Percentiles rank a stretch among this genome's conserved stretches.
Evolutionary conservation across 2,329 filamentous ascomycete species (phyloP).

Genomic region (Ceratocystis colombiana): DNA sequence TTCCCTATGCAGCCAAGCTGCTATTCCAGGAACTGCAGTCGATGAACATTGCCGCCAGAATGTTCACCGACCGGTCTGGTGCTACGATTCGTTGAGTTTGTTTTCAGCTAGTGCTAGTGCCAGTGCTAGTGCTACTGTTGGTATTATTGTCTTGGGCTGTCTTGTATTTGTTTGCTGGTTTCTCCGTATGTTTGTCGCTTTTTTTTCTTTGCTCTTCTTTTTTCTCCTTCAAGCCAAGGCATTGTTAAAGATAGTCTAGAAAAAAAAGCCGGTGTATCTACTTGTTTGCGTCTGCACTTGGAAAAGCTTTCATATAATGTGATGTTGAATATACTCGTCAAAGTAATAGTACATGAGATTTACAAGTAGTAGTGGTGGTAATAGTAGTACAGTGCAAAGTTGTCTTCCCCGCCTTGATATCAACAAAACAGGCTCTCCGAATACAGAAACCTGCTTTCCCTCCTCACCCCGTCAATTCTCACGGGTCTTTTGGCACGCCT

Average conservation of each 20-base stretch:
- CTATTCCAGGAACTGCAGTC: constrained; percentile 95
- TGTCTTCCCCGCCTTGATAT: not conserved
- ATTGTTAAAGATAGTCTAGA: constrained; percentile 8
- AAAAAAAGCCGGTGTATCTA: not conserved
- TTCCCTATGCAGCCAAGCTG: constrained; percentile 94
- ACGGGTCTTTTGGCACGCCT: constrained; percentile 18
- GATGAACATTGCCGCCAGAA: constrained; percentile 96
- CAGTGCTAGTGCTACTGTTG: not conserved
- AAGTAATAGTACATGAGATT: constrained; percentile 5
- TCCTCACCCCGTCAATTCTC: not conserved
- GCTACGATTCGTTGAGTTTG: constrained; percentile 52
- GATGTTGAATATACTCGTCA: not conserved
- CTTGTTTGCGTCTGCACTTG: not conserved
- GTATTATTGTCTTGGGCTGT: not conserved
- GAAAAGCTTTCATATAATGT: too few species aligned
- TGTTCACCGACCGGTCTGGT: constrained; percentile 83
- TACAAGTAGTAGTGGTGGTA: not conserved
- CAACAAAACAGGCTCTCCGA: not conserved
- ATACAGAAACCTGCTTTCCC: not conserved
- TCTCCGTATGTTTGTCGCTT: not conserved
- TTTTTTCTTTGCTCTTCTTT: constrained; percentile 12
- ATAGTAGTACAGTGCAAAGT: constrained; percentile 2
- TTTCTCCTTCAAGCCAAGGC: constrained; percentile 1
- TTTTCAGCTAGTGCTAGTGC: not conserved
- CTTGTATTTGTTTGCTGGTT: not conserved